phyloP scores from a whole-genome alignment of 2,329 filamentous ascomycete genomes.

The Epichloe glyceriae region DNA sequence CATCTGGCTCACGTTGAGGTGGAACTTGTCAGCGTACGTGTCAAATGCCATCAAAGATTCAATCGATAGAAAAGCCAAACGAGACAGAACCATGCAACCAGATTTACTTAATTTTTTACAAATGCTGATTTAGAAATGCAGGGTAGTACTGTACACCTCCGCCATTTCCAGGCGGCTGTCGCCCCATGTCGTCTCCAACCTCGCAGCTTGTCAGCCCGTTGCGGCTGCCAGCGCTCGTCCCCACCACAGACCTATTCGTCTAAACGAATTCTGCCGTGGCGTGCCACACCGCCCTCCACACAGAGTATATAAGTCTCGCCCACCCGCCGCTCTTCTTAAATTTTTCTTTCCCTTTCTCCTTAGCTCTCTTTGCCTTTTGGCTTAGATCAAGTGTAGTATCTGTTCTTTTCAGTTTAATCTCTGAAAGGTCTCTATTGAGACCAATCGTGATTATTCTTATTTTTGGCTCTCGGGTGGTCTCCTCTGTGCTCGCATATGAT shows the following conservation, averaged over 20 bases:
- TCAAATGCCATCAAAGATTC: too few species aligned
- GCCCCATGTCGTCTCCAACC: background rate
- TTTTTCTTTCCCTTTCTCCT: constrained; percentile 21
- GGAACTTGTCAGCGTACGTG: too few species aligned
- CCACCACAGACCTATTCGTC: background rate
- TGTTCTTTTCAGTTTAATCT: constrained; percentile 97
- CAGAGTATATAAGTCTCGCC: constrained; percentile 14
- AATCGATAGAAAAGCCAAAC: too few species aligned
- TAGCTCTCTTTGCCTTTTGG: constrained; percentile 42
- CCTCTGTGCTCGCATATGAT: constrained; percentile 30
- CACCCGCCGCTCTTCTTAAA: constrained; percentile 5
- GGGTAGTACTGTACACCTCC: too few species aligned
- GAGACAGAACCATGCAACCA: too few species aligned
- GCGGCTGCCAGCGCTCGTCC: constrained; percentile 1
- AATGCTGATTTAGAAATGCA: too few species aligned
- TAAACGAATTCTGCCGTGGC: constrained; percentile 6
- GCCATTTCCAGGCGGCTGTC: background rate
- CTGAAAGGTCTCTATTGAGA: constrained; percentile 67
- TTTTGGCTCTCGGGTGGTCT: constrained; percentile 23
- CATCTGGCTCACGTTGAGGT: too few species aligned
- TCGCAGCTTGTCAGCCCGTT: background rate
- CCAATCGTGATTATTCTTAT: constrained; percentile 73
- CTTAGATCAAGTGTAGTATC: constrained; percentile 94
- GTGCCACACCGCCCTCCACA: constrained; percentile 4
- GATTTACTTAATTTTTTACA: too few species aligned